Evolutionary conservation across 2,329 filamentous ascomycete species (phyloP).

Genomic region (Ophiostoma fasciatum): DNA sequence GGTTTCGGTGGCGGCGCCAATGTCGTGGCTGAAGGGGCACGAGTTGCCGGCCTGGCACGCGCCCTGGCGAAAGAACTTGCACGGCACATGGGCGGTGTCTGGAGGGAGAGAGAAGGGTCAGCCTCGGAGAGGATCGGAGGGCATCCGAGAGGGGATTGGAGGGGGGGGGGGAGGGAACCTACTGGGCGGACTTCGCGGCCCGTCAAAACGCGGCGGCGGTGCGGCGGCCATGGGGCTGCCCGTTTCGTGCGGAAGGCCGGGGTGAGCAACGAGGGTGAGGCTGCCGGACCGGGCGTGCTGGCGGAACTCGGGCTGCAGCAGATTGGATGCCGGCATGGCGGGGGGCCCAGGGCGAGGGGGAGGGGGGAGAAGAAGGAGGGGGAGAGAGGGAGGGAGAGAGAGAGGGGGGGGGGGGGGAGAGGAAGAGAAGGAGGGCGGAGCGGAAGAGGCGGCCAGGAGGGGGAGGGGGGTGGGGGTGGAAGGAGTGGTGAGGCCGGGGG

Average conservation of each 20-base stretch:
- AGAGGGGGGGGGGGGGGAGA: background rate
- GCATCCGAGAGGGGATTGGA: background rate
- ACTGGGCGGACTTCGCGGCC: slow-evolving; percentile 49
- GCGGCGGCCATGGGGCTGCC: slow-evolving; percentile 23
- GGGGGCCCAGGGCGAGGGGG: background rate
- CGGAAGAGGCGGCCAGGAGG: too few species aligned
- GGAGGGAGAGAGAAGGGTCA: background rate
- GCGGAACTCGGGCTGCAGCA: slow-evolving; percentile 17
- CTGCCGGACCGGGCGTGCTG: slow-evolving; percentile 41
- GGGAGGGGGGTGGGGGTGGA: too few species aligned
- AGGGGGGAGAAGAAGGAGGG: background rate
- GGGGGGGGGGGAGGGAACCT: slow-evolving; percentile 18
- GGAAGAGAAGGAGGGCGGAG: too few species aligned
- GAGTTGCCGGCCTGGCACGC: slow-evolving; percentile 91
- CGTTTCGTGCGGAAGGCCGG: slow-evolving; percentile 15
- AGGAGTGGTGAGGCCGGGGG: too few species aligned
- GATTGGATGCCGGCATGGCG: slow-evolving; percentile 16
- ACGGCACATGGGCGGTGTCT: slow-evolving; percentile 96
- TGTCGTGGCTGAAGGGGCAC: slow-evolving; percentile 91
- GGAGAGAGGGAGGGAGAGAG: background rate
- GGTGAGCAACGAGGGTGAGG: slow-evolving; percentile 32
- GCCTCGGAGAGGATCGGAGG: background rate
- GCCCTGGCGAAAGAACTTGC: slow-evolving; percentile 98
- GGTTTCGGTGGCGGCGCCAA: slow-evolving; percentile 69
- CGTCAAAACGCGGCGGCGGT: slow-evolving; percentile 36